These are phyloP conservation scores for Cystobasidium pallidum DNA, from an alignment of 1,284 basidiomycete species.

Conservation along the genomic window DNA sequence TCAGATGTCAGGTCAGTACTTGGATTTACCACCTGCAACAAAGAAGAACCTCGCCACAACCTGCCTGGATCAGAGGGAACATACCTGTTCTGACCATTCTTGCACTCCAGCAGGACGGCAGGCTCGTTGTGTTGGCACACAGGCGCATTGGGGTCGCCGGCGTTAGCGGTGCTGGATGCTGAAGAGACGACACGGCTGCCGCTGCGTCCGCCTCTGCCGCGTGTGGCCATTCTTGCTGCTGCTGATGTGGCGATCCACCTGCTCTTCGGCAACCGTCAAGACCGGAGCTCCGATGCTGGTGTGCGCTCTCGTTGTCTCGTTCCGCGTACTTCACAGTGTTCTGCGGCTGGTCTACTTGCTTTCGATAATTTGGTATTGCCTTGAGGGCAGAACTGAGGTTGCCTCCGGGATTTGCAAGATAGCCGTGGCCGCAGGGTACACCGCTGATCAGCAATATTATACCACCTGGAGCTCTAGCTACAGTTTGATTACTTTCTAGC, in stretches of 20 bases:
- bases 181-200: constrained; percentile 8
- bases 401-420: too few relatives aligned
- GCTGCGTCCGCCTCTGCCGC: constrained; percentile 26
- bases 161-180: not conserved
- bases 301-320: too few relatives aligned
- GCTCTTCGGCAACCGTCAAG: not conserved
- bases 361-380: too few relatives aligned
- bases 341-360: too few relatives aligned
- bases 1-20: constrained; percentile 9
- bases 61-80: not conserved
- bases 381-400: too few relatives aligned
- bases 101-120: constrained; percentile 24
- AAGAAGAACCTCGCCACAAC: not conserved
- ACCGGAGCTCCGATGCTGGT: too few relatives aligned
- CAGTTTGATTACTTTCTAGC: too few relatives aligned
- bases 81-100: constrained; percentile 34
- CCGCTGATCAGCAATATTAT: too few relatives aligned
- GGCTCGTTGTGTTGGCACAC: constrained; percentile 29
- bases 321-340: too few relatives aligned
- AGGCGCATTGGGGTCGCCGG: constrained; percentile 6
- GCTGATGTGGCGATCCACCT: constrained; percentile 7
- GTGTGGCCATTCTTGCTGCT: constrained; percentile 9
- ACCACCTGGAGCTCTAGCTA: too few relatives aligned
- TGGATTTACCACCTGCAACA: too few relatives aligned
- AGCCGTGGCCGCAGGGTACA: too few relatives aligned